Base-by-base conservation (phyloP, 2,329 filamentous ascomycete species). In the Huntiella moniliformis region DNA sequence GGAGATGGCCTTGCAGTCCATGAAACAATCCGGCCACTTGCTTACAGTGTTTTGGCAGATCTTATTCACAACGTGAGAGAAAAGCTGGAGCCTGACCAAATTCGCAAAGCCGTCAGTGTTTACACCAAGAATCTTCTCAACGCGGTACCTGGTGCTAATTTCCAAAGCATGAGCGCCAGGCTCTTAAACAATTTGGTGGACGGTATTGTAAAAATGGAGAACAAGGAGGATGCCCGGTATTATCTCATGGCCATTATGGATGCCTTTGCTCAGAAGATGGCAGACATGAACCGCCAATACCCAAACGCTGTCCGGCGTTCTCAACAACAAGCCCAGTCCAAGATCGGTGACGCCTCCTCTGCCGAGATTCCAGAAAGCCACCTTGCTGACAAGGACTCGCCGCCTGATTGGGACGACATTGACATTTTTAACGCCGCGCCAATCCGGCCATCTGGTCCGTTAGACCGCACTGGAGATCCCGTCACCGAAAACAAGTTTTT, bases 151-250 rank as follows among this genome's bases (percentile, higher is more conserved):
- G 92, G 92, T 6, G 96, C 92, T 0, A 98, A 88, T 61, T 98
- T 98, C 58, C 92, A 98, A 61, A 98, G 91, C 0, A 99, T 99
- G 91, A 96, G 91, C 55, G 92, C 91, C 0, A 98, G 96, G 61
- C 68, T 99, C 2, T 67, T 99, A 1, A 68, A 98, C 10, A 99
- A 98, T 59, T 92, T 99, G 85, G 91, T 88, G 0, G 92, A 98
- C 56, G 93, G 85, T 59, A 99, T 98, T 56, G 84, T 87, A 1
- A 93, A 88, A 60, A 73, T 98, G 54, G 80, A 82, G 15, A 84
- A 94, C 58, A 98, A 96, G 64, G 77, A 81, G 38, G 88, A 98
- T 59, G 91, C 91, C 17, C 79, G 92, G 4, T 87, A 96, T 59
- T 94, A 94, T 59, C 66, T 98, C 51, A 85, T 98, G 57, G 91